A percentile compares a stretch with the other conserved stretches of the same genome.
Evolutionary conservation across 1,139 yeast genomes (phyloP).

Genomic region (Geotrichum citri-aurantii): DNA sequence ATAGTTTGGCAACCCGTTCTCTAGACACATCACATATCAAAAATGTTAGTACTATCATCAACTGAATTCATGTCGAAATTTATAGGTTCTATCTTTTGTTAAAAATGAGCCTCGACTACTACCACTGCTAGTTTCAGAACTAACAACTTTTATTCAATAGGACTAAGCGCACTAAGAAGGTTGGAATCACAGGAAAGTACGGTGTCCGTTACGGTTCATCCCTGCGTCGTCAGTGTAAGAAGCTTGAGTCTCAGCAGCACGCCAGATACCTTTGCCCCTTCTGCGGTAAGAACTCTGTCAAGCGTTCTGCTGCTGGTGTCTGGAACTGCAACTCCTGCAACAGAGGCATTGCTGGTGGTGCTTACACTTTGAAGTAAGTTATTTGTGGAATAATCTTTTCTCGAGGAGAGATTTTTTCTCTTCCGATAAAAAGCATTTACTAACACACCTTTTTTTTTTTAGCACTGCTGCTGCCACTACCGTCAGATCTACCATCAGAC

Average conservation of each 20-base stretch:
- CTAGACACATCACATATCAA: slow-evolving; percentile 10
- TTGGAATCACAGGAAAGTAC: slow-evolving; percentile 99
- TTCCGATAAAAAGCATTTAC: background rate
- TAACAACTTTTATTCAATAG: slow-evolving; percentile 36
- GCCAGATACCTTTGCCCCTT: slow-evolving; percentile 98
- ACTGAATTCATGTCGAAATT: background rate
- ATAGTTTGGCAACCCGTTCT: slow-evolving; percentile 16
- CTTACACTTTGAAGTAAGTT: slow-evolving; percentile 81
- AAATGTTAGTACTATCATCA: slow-evolving; percentile 10
- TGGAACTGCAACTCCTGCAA: slow-evolving; percentile 94
- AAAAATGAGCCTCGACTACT: background rate
- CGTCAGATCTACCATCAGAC: slow-evolving; percentile 99
- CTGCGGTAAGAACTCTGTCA: slow-evolving; percentile 99
- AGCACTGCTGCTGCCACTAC: slow-evolving; percentile 80
- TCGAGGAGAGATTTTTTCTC: background rate
- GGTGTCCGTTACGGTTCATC: slow-evolving; percentile 99
- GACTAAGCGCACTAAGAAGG: slow-evolving; percentile 99
- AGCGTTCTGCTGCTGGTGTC: slow-evolving; percentile 98
- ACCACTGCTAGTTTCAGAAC: background rate
- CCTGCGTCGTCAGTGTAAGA: slow-evolving; percentile 99
- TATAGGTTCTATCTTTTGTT: background rate
- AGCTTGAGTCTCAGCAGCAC: slow-evolving; percentile 98
- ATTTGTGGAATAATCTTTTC: background rate
- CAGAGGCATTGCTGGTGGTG: slow-evolving; percentile 99
- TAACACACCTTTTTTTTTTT: slow-evolving; percentile 5